phyloP scores from a whole-genome alignment of 106 monocot species.

The Acorus calamus region DNA sequence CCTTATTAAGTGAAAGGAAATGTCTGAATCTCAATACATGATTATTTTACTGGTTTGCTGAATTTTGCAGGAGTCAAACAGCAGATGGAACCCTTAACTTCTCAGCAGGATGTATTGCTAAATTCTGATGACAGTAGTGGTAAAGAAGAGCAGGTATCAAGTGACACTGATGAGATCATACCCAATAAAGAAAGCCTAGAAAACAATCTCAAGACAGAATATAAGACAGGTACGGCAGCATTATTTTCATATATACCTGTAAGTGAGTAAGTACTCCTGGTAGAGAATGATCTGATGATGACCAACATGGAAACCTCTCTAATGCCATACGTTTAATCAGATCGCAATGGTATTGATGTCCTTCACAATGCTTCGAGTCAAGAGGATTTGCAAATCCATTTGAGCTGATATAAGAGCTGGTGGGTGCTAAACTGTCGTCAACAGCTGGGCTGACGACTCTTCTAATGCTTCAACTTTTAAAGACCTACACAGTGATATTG shows the following conservation, averaged over 20 bases:
- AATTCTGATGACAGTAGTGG: conserved; percentile 19
- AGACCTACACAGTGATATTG: conserved; percentile 3
- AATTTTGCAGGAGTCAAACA: conserved; percentile 35
- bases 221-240: conserved; percentile 32
- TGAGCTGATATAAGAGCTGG: too few relatives aligned
- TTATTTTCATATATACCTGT: conserved; percentile 22
- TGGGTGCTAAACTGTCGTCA: too few relatives aligned
- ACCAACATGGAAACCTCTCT: conserved; percentile 7
- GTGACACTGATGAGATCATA: conserved; percentile 6
- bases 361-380: conserved; percentile 7
- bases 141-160: conserved; percentile 15
- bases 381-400: conserved; percentile 14
- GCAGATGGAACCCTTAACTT: conserved; percentile 45
- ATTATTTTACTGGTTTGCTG: neutral
- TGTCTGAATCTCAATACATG: too few relatives aligned
- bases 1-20: too few relatives aligned
- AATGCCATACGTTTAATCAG: conserved; percentile 6
- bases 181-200: conserved; percentile 11
- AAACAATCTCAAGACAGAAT: conserved; percentile 8
- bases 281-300: conserved; percentile 13
- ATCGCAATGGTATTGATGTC: conserved; percentile 16
- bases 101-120: conserved; percentile 35
- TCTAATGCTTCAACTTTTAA: conserved; percentile 10
- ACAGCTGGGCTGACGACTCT: too few relatives aligned
- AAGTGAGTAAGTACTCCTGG: conserved; percentile 17